A percentile compares a stretch with the other conserved stretches of the same genome.
Evolutionary conservation across 2,329 filamentous ascomycete species (phyloP).

Genomic region (Calonectria hawksworthii): DNA sequence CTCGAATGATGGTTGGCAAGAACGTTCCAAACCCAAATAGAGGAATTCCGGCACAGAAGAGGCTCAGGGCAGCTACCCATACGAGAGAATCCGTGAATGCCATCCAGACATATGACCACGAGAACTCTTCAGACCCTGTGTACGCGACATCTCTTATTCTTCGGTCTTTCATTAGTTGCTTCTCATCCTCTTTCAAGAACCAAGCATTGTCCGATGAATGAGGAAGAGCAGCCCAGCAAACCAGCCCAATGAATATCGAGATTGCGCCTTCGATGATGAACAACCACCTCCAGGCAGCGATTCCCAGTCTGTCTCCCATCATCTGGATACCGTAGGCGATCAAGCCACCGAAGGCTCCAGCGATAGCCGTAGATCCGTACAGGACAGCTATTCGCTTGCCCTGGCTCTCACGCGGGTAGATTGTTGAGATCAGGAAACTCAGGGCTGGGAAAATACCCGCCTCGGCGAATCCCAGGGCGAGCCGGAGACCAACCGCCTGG

Average conservation of each 20-base stretch:
- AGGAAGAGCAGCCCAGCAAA: constrained; percentile 35
- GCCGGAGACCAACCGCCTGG: constrained; percentile 67
- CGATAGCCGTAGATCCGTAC: constrained; percentile 20
- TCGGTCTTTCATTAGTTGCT: constrained; percentile 9
- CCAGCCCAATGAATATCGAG: constrained; percentile 29
- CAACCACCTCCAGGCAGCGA: constrained; percentile 28
- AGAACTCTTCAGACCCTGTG: constrained; percentile 8
- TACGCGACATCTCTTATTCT: constrained; percentile 2
- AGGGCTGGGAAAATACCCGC: constrained; percentile 73
- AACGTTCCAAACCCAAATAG: constrained; percentile 29
- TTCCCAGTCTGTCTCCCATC: constrained; percentile 19
- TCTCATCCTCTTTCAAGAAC: constrained; percentile 56
- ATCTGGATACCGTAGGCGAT: constrained; percentile 3
- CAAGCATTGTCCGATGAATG: constrained; percentile 57
- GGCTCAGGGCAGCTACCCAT: constrained; percentile 5
- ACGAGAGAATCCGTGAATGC: constrained; percentile 15
- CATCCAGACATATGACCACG: constrained; percentile 15
- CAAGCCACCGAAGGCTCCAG: constrained; percentile 28
- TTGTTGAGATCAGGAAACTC: constrained; percentile 59
- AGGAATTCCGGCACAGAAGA: constrained; percentile 21
- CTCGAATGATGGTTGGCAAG: constrained; percentile 27
- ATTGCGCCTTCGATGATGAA: constrained; percentile 60
- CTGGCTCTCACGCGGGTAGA: constrained; percentile 31
- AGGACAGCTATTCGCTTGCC: constrained; percentile 31
- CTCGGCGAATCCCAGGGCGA: constrained; percentile 71